A percentile compares a stretch with the other conserved stretches of the same genome.
Evolutionary conservation across 2,329 filamentous ascomycete genomes (phyloP).

Genomic region (Aspergillus sp.): DNA sequence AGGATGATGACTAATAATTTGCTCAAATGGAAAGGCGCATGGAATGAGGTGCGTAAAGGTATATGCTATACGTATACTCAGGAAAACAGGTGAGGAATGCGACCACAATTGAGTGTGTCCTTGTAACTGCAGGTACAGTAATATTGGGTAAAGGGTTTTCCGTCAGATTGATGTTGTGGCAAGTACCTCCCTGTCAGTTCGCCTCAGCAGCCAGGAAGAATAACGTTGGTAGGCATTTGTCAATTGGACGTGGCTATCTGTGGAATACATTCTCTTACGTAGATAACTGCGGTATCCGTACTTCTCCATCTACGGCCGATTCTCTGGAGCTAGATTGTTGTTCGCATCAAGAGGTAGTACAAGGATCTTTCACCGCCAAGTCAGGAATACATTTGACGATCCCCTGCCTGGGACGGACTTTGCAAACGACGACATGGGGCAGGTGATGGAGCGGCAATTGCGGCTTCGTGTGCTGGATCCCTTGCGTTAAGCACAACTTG

Average conservation of each 20-base stretch:
- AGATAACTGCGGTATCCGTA: neutral
- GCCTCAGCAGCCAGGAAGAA: constrained; percentile 5
- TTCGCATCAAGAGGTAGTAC: constrained; percentile 4
- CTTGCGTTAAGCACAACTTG: constrained; percentile 1
- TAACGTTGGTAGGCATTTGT: constrained; percentile 3
- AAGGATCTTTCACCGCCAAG: neutral
- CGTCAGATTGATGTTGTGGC: constrained; percentile 2
- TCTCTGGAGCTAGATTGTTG: constrained; percentile 5
- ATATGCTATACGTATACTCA: neutral
- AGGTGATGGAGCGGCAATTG: constrained; percentile 2
- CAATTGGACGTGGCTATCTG: constrained; percentile 2
- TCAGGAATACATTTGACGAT: constrained; percentile 5
- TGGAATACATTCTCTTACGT: constrained; percentile 5
- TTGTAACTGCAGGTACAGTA: neutral
- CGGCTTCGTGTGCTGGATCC: constrained; percentile 3
- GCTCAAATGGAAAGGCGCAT: neutral
- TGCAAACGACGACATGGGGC: constrained; percentile 1
- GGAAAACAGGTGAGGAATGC: constrained; percentile 1
- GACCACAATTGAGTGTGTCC: neutral
- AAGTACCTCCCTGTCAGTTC: constrained; percentile 4
- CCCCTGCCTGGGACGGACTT: constrained; percentile 2
- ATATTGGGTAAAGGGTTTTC: neutral
- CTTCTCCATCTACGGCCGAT: constrained; percentile 3
- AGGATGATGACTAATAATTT: neutral
- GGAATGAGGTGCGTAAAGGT: neutral